Evolutionary conservation across 2,329 filamentous ascomycete genomes (phyloP), one percentile per base, ranked within the genome.

Genomic region (Lasiodiplodia citricola): DNA sequence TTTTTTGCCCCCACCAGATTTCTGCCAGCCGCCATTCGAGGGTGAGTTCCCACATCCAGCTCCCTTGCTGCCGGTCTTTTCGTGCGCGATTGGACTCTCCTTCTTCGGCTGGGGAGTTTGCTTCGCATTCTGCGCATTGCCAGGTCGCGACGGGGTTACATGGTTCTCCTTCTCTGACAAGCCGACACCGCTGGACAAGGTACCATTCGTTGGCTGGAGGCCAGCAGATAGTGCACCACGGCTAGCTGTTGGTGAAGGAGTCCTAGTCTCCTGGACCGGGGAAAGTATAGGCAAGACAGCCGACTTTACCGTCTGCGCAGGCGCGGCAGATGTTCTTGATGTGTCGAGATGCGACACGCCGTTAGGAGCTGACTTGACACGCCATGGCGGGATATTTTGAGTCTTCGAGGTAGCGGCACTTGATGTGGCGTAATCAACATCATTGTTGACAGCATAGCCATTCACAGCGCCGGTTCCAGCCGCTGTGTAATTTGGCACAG

Each of bases 201-300:
- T 38, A 10, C 68, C 76, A 75, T 78, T 80, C 41, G 60, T 70
- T 6, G 57, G 25, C 14, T 51, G 58, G 23, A 71, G 58, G 10
- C 79, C 76, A 5, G 72, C 65, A 21, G 78, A 75, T 21, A 51
- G 14, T 8, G 84, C 80, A 58, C 85, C 88, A 67, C 90, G 84
- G 67, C 82, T 81, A 14, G 86, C 82, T 3, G 85, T 91, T 1
- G 91, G 91, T 1, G 91, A 92, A 2, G 91, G 90, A 0, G 90
- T 91, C n/a, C 87, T 85, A 6, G 87, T 86, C 80, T 94, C 92
- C 66, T 91, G 91, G 0, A 94, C 91, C 0, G 92, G 92, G 0
- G 92, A 94, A 2, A 94, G 83, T 25, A 85, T 71, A 85, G 86
- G 83, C 35, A 85, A 70, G 85, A 86, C 77, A 38, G 79, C 78